A percentile compares a stretch with the other conserved stretches of the same genome.
Conservation (phyloP, 352 stramenopile species). For the Globisporangium heterothallicum region DNA sequence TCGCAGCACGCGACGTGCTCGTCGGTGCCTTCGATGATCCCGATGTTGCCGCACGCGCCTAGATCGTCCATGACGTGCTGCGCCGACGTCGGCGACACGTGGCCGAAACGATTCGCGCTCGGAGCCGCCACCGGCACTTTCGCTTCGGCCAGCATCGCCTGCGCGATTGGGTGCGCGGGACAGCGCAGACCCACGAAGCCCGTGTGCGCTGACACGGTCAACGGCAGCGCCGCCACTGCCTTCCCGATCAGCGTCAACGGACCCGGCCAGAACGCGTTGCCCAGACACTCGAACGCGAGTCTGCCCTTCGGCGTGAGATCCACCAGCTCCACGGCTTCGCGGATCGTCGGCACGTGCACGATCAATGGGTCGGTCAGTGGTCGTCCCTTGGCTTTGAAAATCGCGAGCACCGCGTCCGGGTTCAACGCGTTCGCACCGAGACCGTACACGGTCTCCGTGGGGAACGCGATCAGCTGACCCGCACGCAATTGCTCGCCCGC, state of each 20-base stretch:
- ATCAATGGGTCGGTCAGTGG: slow-evolving; percentile 98
- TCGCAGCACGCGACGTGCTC: slow-evolving; percentile 51
- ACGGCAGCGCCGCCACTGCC: slow-evolving; percentile 81
- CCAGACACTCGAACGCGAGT: slow-evolving; percentile 80
- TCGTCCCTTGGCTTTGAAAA: slow-evolving; percentile 95
- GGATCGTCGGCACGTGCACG: slow-evolving; percentile 92
- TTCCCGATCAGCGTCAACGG: slow-evolving; percentile 96
- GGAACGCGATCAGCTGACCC: slow-evolving; percentile 91
- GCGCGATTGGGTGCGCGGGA: slow-evolving; percentile 91
- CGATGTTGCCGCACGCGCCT: slow-evolving; percentile 83
- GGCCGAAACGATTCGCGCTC: slow-evolving; percentile 98
- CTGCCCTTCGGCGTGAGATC: slow-evolving; percentile 61
- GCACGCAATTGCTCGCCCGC: slow-evolving; percentile 64
- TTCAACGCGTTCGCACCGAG: slow-evolving; percentile 97
- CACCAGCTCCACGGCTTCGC: slow-evolving; percentile 87
- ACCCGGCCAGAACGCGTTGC: slow-evolving; percentile 94
- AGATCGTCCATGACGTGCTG: slow-evolving; percentile 97
- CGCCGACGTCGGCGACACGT: slow-evolving; percentile 96
- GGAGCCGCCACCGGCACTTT: slow-evolving; percentile 95
- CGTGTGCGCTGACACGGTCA: slow-evolving; percentile 89
- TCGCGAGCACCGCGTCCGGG: slow-evolving; percentile 88
- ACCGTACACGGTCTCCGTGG: slow-evolving; percentile 99
- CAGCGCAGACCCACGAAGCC: slow-evolving; percentile 96
- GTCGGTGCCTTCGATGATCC: slow-evolving; percentile 66
- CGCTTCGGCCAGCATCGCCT: slow-evolving; percentile 83